phyloP scores from a whole-genome alignment of 805 yeast species.

The Monosporozyma yasuniensis region DNA sequence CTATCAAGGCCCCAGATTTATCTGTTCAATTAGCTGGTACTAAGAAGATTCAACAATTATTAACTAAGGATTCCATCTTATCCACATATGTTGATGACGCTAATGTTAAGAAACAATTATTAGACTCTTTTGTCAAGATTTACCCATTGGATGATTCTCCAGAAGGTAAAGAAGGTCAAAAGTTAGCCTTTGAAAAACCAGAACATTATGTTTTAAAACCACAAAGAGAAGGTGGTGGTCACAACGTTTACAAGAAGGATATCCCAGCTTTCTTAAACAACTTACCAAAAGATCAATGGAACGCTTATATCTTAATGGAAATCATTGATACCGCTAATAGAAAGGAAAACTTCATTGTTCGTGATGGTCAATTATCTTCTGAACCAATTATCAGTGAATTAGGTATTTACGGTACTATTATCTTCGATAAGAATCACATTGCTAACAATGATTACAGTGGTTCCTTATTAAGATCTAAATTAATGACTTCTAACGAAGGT shows the following conservation, averaged over 20 bases:
- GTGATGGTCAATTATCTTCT: slow-evolving; percentile 51
- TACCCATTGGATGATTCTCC: slow-evolving; percentile 73
- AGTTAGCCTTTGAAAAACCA: slow-evolving; percentile 59
- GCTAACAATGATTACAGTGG: slow-evolving; percentile 65
- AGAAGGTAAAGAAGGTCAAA: slow-evolving; percentile 53
- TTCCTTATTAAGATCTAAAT: slow-evolving; percentile 80
- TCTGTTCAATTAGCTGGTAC: slow-evolving; percentile 88
- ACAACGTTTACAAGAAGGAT: slow-evolving; percentile 79
- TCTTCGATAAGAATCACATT: slow-evolving; percentile 62
- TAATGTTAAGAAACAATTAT: slow-evolving; percentile 27
- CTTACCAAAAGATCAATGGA: slow-evolving; percentile 67
- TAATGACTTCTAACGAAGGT: slow-evolving; percentile 85
- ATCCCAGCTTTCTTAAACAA: slow-evolving; percentile 64
- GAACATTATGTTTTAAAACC: slow-evolving; percentile 82
- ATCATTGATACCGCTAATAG: slow-evolving; percentile 66
- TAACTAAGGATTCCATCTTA: slow-evolving; percentile 49
- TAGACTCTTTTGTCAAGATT: slow-evolving; percentile 68
- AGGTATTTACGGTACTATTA: slow-evolving; percentile 78
- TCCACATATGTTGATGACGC: slow-evolving; percentile 34
- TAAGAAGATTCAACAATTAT: slow-evolving; percentile 84
- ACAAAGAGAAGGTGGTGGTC: slow-evolving; percentile 98
- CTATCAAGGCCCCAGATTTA: slow-evolving; percentile 87
- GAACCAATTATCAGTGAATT: slow-evolving; percentile 83
- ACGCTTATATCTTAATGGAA: slow-evolving; percentile 89
- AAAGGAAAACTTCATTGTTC: slow-evolving; percentile 56